phyloP scores from a whole-genome alignment of 805 yeast genomes.

The Kodamaea neixiangensis region DNA sequence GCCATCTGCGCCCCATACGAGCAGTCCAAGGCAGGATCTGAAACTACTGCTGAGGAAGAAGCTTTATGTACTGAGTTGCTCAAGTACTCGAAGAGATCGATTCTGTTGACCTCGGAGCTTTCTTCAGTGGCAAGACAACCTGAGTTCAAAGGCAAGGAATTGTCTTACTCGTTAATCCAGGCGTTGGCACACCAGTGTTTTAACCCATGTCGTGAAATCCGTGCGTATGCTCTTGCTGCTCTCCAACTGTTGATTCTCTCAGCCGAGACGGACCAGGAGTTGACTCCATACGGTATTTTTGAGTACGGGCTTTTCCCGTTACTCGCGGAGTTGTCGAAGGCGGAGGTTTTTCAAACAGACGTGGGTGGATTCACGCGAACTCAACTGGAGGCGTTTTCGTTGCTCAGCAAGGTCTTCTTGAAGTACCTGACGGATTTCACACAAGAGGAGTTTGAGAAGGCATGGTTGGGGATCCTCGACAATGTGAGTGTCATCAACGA shows the following conservation, averaged over 20 bases:
- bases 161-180: constrained; percentile 66
- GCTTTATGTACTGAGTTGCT: constrained; percentile 35
- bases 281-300: constrained; percentile 57
- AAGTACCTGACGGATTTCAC: constrained; percentile 31
- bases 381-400: constrained; percentile 63
- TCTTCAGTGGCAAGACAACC: constrained; percentile 34
- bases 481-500: constrained; percentile 30
- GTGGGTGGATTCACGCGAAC: constrained; percentile 62
- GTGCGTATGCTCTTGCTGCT: constrained; percentile 62
- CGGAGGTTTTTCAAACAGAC: constrained; percentile 61
- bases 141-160: constrained; percentile 36
- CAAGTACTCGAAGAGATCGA: constrained; percentile 59
- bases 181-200: constrained; percentile 88
- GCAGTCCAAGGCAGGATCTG: constrained; percentile 44
- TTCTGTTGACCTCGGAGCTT: constrained; percentile 58
- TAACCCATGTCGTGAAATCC: constrained; percentile 80
- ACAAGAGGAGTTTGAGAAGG: constrained; percentile 21
- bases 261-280: constrained; percentile 32
- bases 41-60: not conserved
- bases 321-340: constrained; percentile 62
- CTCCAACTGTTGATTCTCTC: constrained; percentile 58
- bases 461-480: constrained; percentile 41
- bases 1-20: constrained; percentile 79
- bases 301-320: constrained; percentile 78
- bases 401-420: constrained; percentile 60